phyloP scores from a whole-genome alignment of 305 asterid species.

The Solanum hybrid region DNA sequence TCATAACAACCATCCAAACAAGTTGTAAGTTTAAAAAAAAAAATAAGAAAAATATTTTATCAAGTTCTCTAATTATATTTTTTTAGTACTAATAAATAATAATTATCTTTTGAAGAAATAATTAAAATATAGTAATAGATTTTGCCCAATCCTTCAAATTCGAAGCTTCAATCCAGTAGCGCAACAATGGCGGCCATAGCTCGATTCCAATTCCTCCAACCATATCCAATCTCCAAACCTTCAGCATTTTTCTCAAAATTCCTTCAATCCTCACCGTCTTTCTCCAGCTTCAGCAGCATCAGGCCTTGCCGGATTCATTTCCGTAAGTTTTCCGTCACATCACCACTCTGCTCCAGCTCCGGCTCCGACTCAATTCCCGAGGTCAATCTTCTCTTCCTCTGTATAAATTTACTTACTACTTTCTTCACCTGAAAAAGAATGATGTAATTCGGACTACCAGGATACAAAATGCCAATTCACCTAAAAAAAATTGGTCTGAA shows the following conservation, averaged over 20 bases:
- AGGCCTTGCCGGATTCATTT: constrained; percentile 11
- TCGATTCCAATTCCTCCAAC: constrained; percentile 49
- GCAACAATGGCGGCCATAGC: constrained; percentile 43
- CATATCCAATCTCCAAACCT: constrained; percentile 33
- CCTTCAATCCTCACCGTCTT: constrained; percentile 15
- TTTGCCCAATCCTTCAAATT: background rate
- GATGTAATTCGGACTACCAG: background rate
- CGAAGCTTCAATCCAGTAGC: constrained; percentile 4
- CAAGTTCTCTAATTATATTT: too few species aligned
- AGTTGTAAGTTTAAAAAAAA: too few species aligned
- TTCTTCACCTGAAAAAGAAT: background rate
- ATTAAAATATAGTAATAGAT: background rate
- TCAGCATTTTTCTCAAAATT: constrained; percentile 24
- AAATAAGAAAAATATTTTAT: too few species aligned
- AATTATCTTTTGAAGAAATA: background rate
- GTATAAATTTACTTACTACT: background rate
- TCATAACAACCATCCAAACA: too few species aligned
- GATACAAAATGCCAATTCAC: background rate
- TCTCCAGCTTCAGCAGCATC: constrained; percentile 13
- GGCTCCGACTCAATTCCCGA: constrained; percentile 12
- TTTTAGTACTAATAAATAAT: background rate
- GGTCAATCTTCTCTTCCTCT: constrained; percentile 18
- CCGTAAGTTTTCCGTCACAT: constrained; percentile 37
- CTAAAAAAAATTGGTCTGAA: background rate
- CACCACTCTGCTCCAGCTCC: constrained; percentile 27